A percentile compares a stretch with the other conserved stretches of the same genome.
Evolutionary conservation across 2,329 filamentous ascomycete genomes (phyloP).

Genomic region (Phaeomoniella chlamydospora): DNA sequence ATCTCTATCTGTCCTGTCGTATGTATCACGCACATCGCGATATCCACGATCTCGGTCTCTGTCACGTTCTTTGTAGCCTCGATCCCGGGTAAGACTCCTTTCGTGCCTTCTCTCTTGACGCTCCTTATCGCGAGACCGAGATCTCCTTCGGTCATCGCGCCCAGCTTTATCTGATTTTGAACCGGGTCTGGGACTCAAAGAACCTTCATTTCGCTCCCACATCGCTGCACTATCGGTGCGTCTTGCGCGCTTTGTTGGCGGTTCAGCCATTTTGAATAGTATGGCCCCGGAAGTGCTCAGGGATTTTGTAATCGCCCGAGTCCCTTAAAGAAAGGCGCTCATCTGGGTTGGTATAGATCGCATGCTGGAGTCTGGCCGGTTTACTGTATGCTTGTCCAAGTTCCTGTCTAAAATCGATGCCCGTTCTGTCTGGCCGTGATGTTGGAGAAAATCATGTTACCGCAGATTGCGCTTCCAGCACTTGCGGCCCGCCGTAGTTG

Average conservation of each 20-base stretch:
- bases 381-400: too few species aligned
- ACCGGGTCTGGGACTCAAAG: constrained; percentile 13
- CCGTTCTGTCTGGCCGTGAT: too few species aligned
- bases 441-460: too few species aligned
- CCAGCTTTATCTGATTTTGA: constrained; percentile 14
- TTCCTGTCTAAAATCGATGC: too few species aligned
- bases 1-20: constrained; percentile 22
- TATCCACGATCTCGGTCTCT: constrained; percentile 17
- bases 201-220: constrained; percentile 36
- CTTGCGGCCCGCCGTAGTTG: too few species aligned
- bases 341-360: too few species aligned
- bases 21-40: constrained; percentile 17
- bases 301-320: too few species aligned
- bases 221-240: constrained; percentile 45
- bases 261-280: constrained; percentile 32
- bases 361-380: too few species aligned
- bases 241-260: constrained; percentile 35
- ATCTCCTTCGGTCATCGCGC: constrained; percentile 25
- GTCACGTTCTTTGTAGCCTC: constrained; percentile 7
- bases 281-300: too few species aligned
- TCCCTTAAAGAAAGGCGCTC: too few species aligned
- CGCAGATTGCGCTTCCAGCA: too few species aligned
- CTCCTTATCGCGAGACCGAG: constrained; percentile 21
- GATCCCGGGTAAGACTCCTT: constrained; percentile 9
- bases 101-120: constrained; percentile 12